Conservation (phyloP, 2,329 filamentous ascomycete genomes). For the Phialemonium atrogriseum region DNA sequence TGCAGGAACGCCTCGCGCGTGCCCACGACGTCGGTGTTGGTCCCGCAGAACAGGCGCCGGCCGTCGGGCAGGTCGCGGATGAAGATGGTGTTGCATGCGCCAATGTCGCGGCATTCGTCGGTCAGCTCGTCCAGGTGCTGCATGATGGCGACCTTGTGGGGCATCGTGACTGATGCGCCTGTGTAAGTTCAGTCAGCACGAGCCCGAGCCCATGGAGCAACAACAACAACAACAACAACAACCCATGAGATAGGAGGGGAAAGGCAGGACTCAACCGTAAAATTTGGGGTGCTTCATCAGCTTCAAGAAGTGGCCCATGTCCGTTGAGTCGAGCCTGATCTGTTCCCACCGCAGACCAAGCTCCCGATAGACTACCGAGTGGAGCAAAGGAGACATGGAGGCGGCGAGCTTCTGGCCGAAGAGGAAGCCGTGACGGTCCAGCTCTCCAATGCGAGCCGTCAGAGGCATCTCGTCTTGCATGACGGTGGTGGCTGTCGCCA, state of each 20-base stretch:
- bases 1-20: constrained; percentile 64
- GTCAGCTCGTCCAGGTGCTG: constrained; percentile 65
- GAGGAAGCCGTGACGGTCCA: constrained; percentile 43
- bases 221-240: too few species aligned
- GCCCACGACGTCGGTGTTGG: constrained; percentile 75
- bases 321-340: constrained; percentile 41
- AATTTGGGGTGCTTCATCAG: constrained; percentile 50
- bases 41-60: constrained; percentile 53
- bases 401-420: constrained; percentile 49
- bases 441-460: constrained; percentile 13
- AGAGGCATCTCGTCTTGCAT: constrained; percentile 5
- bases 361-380: constrained; percentile 43
- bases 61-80: constrained; percentile 39
- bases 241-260: too few species aligned
- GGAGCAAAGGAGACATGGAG: constrained; percentile 47
- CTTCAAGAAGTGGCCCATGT: constrained; percentile 38
- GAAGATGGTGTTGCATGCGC: constrained; percentile 76
- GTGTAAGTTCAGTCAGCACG: constrained; percentile 17
- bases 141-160: constrained; percentile 72
- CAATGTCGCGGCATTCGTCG: constrained; percentile 62
- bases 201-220: too few species aligned
- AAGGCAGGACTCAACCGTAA: too few species aligned
- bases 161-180: constrained; percentile 74
- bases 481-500: constrained; percentile 6
- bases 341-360: constrained; percentile 44